Evolutionary conservation across 805 yeast genomes (phyloP), one percentile per base, ranked within the genome.

Genomic region (Vanderwaltozyma tropicalis): DNA sequence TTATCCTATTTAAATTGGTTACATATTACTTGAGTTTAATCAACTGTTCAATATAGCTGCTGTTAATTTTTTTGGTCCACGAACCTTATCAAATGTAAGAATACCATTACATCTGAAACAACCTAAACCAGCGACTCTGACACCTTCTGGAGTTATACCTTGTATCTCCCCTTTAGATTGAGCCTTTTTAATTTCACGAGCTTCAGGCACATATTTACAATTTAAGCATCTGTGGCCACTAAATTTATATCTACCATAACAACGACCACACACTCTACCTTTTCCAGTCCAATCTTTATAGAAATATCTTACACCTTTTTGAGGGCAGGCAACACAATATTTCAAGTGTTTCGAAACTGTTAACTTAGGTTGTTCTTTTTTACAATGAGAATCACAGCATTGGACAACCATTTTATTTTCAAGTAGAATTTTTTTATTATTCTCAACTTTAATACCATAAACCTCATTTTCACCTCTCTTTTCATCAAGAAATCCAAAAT

Each of bases 221-320:
- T 39, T 39, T 13, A 45, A 25, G 24, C 57, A 52, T 27, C 52
- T 43, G 31, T 46, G 47, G 2, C 55, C 54, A 28, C 53, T 46
- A 27, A 46, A 45, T 32, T 45, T 44, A 32, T 50, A 52, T 12
- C 57, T 46, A 8, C 53, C 48, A 34, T 48, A 47, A 34, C 57
- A 52, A 25, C 53, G 45, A 4, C 50, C 50, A 35, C 57, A 52
- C 9, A 50, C 37, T 20, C 48, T 42, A 26, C 42, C 41, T 13
- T 42, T 44, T 4, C 57, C 57, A 14, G 52, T 41, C 55, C 55
- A 50, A 37, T 50, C 55, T 20, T 43, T 45, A 35, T 52, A 52
- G 32, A 46, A 50, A 30, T 50, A 46, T 27, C 48, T 41, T 1
- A 45, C 46, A 16, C 57, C 55, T 17, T 46, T 44, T 12, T 46